These are phyloP conservation scores for Phytophthora ramorum DNA, from an alignment of 352 stramenopile species.

Conservation along the genomic window DNA sequence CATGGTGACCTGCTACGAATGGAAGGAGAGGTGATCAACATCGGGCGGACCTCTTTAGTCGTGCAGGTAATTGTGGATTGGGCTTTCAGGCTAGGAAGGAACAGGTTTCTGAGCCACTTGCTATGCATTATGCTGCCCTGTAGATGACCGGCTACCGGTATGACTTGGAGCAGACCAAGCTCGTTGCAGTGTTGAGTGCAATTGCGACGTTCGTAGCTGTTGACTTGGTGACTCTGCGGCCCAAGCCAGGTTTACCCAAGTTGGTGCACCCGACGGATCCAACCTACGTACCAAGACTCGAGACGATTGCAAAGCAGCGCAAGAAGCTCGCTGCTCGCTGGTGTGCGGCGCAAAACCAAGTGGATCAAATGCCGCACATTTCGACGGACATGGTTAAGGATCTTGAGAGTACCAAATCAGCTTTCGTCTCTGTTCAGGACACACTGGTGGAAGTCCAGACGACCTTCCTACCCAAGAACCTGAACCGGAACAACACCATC, in stretches of 20 bases:
- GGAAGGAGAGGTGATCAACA: constrained; percentile 65
- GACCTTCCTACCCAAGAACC: constrained; percentile 71
- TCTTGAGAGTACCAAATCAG: constrained; percentile 26
- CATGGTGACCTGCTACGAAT: constrained; percentile 67
- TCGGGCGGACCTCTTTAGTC: constrained; percentile 54
- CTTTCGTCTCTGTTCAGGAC: constrained; percentile 57
- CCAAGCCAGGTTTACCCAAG: constrained; percentile 49
- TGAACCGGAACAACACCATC: constrained; percentile 77
- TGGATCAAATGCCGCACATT: constrained; percentile 62
- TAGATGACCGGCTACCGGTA: constrained; percentile 67
- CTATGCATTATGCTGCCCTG: background rate
- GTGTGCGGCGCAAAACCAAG: constrained; percentile 59
- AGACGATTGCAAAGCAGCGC: constrained; percentile 54
- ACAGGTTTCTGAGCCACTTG: background rate
- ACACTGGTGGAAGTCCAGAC: constrained; percentile 73
- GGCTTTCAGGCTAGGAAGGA: background rate
- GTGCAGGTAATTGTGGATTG: constrained; percentile 31
- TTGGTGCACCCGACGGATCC: constrained; percentile 45
- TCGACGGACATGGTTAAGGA: constrained; percentile 64
- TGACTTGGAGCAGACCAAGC: constrained; percentile 59
- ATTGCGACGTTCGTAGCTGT: constrained; percentile 70
- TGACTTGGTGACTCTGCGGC: constrained; percentile 55
- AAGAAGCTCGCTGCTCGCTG: constrained; percentile 60
- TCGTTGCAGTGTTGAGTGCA: constrained; percentile 61
- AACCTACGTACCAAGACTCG: constrained; percentile 47